Evolutionary conservation across 257 asterid genomes (phyloP).

Genomic region (Nicotiana tomentosiformis): DNA sequence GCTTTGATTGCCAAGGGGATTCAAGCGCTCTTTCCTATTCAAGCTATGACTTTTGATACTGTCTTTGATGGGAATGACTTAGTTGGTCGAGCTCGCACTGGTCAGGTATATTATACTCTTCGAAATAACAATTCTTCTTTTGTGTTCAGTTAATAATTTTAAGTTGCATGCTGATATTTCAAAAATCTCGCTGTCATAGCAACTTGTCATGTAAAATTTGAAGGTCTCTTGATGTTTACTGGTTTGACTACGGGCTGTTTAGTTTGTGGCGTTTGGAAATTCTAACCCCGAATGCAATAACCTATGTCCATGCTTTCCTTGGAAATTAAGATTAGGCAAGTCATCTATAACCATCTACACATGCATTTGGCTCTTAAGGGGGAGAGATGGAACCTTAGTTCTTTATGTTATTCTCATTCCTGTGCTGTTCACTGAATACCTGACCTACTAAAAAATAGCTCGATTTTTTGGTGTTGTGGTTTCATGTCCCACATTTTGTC

Average conservation of each 20-base stretch:
- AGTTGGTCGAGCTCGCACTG: slow-evolving; percentile 93
- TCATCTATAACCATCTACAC: not conserved
- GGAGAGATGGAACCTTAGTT: not conserved
- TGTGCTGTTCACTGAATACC: not conserved
- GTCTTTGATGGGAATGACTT: slow-evolving; percentile 76
- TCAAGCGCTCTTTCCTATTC: slow-evolving; percentile 68
- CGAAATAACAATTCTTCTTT: too few species aligned
- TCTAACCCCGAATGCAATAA: not conserved
- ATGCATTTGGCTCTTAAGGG: not conserved
- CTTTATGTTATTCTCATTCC: not conserved
- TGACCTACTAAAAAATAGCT: not conserved
- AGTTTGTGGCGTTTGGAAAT: not conserved
- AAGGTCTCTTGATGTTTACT: not conserved
- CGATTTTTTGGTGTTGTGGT: not conserved
- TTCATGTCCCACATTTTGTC: not conserved
- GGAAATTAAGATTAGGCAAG: not conserved
- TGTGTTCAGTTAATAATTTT: not conserved
- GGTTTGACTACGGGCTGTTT: not conserved
- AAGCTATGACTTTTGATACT: slow-evolving; percentile 71
- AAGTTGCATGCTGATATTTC: not conserved
- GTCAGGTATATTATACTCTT: slow-evolving; percentile 46
- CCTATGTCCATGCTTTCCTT: not conserved
- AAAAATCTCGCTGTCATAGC: not conserved
- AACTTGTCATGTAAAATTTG: not conserved
- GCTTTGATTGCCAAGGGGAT: slow-evolving; percentile 58